phyloP scores from a whole-genome alignment of 139 green algal species.

The Chlorella sp. region DNA sequence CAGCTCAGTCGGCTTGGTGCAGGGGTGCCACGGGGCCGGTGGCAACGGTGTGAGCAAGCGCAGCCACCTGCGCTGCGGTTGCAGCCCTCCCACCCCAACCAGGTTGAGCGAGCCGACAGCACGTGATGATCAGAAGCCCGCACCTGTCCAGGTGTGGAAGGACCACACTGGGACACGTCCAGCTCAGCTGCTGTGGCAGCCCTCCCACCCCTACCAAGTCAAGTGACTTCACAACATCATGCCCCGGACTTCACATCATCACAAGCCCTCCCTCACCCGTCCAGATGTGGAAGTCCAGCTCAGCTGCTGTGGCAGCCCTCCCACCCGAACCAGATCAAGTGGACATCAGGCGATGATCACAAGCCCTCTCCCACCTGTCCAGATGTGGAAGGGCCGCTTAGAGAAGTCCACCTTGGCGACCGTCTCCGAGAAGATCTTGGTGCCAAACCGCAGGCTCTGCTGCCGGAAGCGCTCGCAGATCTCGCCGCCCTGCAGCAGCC shows the following conservation, averaged over 20 bases:
- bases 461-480: constrained; percentile 73
- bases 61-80: too few species aligned
- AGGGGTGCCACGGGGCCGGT: too few species aligned
- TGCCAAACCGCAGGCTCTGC: constrained; percentile 78
- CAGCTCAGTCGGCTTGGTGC: too few species aligned
- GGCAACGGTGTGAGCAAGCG: too few species aligned
- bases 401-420: constrained; percentile 86
- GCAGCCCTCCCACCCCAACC: too few species aligned
- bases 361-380: background rate
- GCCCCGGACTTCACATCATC: too few species aligned
- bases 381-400: constrained; percentile 62
- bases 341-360: too few species aligned
- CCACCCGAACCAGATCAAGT: too few species aligned
- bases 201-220: too few species aligned
- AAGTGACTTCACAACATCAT: too few species aligned
- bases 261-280: background rate
- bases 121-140: too few species aligned
- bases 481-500: constrained; percentile 82
- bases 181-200: constrained; percentile 82
- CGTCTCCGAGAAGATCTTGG: constrained; percentile 80
- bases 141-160: constrained; percentile 22
- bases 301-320: constrained; percentile 81
- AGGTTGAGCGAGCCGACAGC: too few species aligned
- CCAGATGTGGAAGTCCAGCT: constrained; percentile 32
- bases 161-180: constrained; percentile 80